phyloP scores from a whole-genome alignment of 2,329 filamentous ascomycete genomes.

The Arthrocladium fulminans region DNA sequence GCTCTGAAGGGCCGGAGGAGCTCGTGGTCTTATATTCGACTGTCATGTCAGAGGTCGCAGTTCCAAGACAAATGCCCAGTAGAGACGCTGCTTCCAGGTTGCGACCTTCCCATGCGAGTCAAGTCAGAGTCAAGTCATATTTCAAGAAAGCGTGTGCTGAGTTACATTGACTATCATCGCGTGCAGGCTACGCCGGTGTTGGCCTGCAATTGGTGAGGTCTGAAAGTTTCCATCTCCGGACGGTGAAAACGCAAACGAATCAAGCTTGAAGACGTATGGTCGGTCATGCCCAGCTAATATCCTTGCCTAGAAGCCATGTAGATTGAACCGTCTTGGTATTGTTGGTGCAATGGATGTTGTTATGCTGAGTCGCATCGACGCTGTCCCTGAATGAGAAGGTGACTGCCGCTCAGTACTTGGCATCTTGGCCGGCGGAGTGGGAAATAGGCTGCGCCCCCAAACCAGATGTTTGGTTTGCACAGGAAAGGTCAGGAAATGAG shows the following conservation, averaged over 20 bases:
- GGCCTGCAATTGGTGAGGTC: neutral
- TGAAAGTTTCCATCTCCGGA: neutral
- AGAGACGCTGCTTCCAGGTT: neutral
- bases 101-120: constrained; percentile 1
- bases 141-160: neutral
- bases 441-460: neutral
- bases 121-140: neutral
- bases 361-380: neutral
- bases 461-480: neutral
- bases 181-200: neutral
- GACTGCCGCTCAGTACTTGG: neutral
- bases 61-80: neutral
- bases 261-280: neutral
- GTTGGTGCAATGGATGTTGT: neutral
- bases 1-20: neutral
- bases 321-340: neutral
- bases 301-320: neutral
- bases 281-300: neutral
- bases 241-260: neutral
- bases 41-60: neutral
- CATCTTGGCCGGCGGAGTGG: neutral
- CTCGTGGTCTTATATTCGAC: neutral
- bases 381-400: neutral
- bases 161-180: constrained; percentile 1
- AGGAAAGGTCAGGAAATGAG: constrained; percentile 6